Percentiles rank a stretch among this genome's conserved stretches.
These are phyloP conservation scores for Datisca glomerata DNA, from an alignment of 306 rosid species.

Conservation along the genomic window DNA sequence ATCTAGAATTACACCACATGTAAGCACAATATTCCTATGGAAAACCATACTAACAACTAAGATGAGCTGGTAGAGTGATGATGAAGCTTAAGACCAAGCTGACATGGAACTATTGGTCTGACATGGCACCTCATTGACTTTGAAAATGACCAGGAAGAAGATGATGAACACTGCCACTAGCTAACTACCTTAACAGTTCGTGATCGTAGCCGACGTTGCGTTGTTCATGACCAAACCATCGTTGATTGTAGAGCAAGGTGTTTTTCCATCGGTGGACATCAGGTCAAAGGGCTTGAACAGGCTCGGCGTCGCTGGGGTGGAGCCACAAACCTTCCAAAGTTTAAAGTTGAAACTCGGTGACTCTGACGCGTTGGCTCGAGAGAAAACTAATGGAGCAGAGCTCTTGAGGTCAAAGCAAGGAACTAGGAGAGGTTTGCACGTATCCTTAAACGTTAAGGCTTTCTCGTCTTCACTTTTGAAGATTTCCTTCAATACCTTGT, in stretches of 20 bases:
- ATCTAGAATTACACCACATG: too few species aligned
- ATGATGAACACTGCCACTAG: too few species aligned
- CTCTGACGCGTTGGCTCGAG: slow-evolving; percentile 84
- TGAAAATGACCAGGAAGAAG: too few species aligned
- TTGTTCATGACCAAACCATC: slow-evolving; percentile 97
- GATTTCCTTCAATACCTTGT: slow-evolving; percentile 40
- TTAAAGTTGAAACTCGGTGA: slow-evolving; percentile 90
- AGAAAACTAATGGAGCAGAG: slow-evolving; percentile 91
- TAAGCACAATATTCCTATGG: too few species aligned
- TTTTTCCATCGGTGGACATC: slow-evolving; percentile 71
- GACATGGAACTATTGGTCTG: too few species aligned
- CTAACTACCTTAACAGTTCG: too few species aligned
- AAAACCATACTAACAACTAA: too few species aligned
- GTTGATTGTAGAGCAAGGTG: slow-evolving; percentile 72
- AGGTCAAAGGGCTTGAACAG: slow-evolving; percentile 65
- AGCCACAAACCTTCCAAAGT: slow-evolving; percentile 90
- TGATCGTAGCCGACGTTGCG: slow-evolving; percentile 86
- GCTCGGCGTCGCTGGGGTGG: slow-evolving; percentile 80
- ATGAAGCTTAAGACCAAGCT: too few species aligned
- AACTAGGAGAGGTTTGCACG: slow-evolving; percentile 74
- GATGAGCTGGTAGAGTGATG: too few species aligned
- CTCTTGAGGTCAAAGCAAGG: slow-evolving; percentile 95
- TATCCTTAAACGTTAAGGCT: slow-evolving; percentile 60
- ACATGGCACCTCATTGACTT: too few species aligned
- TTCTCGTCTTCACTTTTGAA: slow-evolving; percentile 39